Evolutionary conservation across 768 basidiomycete species (phyloP).

Genomic region (Strobilomyces confusus): DNA sequence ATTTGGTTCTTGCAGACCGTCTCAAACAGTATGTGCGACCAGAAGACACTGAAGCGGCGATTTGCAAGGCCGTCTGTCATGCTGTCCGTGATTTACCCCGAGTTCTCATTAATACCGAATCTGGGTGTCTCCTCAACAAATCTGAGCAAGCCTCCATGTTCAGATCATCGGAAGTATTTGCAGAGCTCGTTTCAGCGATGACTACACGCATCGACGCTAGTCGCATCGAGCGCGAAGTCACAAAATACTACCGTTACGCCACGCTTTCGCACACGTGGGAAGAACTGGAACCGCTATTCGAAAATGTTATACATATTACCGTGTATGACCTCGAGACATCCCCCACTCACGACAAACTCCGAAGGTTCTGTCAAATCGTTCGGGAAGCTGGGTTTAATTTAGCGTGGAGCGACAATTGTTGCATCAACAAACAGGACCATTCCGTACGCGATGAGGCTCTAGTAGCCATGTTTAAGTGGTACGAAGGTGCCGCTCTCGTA

Average conservation of each 20-base stretch:
- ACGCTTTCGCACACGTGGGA: constrained; percentile 1
- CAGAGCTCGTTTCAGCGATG: constrained; percentile 8
- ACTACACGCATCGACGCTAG: background rate
- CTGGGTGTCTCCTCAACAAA: constrained; percentile 6
- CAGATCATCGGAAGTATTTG: background rate
- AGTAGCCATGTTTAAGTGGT: background rate
- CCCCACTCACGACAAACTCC: too few relatives aligned
- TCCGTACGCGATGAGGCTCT: background rate
- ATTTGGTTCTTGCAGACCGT: background rate
- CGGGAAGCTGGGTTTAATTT: too few relatives aligned
- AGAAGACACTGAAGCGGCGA: background rate
- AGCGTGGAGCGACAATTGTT: too few relatives aligned
- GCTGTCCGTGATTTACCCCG: background rate
- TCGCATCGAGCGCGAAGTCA: constrained; percentile 1
- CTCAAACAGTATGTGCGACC: background rate
- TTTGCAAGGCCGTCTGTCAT: background rate
- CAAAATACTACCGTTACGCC: background rate
- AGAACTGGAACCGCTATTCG: background rate
- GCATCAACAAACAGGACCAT: background rate
- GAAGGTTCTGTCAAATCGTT: too few relatives aligned
- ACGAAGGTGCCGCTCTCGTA: background rate
- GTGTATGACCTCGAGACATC: too few relatives aligned
- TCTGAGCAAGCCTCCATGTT: constrained; percentile 3
- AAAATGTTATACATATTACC: too few relatives aligned
- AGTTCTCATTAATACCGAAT: background rate